phyloP scores from a whole-genome alignment of 129 eudicot genomes.

The Apium graveolens region DNA sequence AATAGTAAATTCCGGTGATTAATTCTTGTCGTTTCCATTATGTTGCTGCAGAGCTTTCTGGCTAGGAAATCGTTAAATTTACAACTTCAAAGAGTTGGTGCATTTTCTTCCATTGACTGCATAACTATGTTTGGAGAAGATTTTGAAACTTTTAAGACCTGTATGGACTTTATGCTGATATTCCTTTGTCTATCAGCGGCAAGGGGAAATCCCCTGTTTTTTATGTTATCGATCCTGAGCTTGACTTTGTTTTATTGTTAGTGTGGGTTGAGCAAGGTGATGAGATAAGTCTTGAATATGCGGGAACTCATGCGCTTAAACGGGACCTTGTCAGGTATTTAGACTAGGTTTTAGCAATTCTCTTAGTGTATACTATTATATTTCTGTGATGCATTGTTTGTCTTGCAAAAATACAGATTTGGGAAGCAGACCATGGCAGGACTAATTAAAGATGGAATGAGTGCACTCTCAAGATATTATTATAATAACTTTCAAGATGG shows the following conservation, averaged over 20 bases:
- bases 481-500: slow-evolving; percentile 94
- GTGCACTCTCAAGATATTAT: slow-evolving; percentile 90
- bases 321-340: slow-evolving; percentile 86
- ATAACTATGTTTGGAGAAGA: slow-evolving; percentile 53
- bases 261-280: slow-evolving; percentile 99
- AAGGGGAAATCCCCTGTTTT: neutral
- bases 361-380: neutral
- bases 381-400: slow-evolving; percentile 12
- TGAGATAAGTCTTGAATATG: slow-evolving; percentile 86
- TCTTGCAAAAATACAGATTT: slow-evolving; percentile 40
- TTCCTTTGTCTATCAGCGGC: neutral
- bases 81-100: slow-evolving; percentile 62
- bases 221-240: slow-evolving; percentile 13
- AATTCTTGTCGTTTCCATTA: slow-evolving; percentile 6
- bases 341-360: neutral
- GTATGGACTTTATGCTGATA: slow-evolving; percentile 34
- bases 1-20: neutral
- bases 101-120: slow-evolving; percentile 46
- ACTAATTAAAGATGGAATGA: slow-evolving; percentile 73
- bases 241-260: slow-evolving; percentile 18
- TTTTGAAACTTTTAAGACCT: slow-evolving; percentile 57
- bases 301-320: slow-evolving; percentile 96
- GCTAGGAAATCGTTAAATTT: slow-evolving; percentile 59
- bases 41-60: slow-evolving; percentile 63
- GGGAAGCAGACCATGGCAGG: slow-evolving; percentile 91